phyloP scores from a whole-genome alignment of 83 land plant genomes.

The Thuja plicata region DNA sequence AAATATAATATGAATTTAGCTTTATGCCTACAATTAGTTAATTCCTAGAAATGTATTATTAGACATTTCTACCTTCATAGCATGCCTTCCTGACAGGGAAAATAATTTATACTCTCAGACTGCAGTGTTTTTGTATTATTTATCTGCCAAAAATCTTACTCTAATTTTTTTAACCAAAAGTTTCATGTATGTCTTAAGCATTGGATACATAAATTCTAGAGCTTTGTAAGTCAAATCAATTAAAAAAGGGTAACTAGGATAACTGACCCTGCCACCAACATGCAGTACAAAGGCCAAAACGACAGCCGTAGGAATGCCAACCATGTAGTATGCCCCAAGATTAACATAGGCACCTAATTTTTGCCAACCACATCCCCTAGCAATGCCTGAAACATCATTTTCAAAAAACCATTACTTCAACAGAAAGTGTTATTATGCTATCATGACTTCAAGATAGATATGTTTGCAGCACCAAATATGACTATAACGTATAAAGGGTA shows the following conservation, averaged over 20 bases:
- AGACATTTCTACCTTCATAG: background rate
- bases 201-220: background rate
- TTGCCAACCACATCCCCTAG: slow-evolving; percentile 59
- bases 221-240: background rate
- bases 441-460: background rate
- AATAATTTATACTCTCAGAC: background rate
- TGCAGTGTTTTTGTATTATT: too few species aligned
- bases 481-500: background rate
- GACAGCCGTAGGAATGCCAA: slow-evolving; percentile 45
- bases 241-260: too few species aligned
- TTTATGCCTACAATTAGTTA: background rate
- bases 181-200: background rate
- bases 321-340: slow-evolving; percentile 50
- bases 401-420: background rate
- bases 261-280: slow-evolving; percentile 32
- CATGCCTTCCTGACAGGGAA: background rate
- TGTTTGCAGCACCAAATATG: background rate
- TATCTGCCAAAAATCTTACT: background rate
- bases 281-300: slow-evolving; percentile 34
- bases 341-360: slow-evolving; percentile 31
- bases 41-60: background rate
- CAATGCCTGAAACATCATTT: slow-evolving; percentile 24
- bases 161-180: background rate
- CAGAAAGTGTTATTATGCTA: background rate
- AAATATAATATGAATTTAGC: background rate